A percentile compares a stretch with the other conserved stretches of the same genome.
Evolutionary conservation across 306 rosid genomes (phyloP).

Genomic region (Pyrus pyrifolia): DNA sequence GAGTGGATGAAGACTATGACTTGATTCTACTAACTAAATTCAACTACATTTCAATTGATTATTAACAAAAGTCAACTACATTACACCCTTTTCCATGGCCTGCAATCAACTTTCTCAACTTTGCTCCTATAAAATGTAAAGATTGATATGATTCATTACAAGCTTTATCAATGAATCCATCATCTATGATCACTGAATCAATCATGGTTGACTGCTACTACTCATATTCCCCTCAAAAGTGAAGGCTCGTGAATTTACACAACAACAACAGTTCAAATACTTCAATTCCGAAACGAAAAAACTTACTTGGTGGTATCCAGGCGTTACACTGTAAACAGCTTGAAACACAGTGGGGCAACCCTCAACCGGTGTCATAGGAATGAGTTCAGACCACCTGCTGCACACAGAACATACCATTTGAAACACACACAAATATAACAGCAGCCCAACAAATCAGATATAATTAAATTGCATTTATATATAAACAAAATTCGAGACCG

Average conservation of each 20-base stretch:
- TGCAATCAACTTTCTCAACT: background rate
- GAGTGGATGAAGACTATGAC: background rate
- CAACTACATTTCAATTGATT: background rate
- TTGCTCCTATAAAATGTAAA: background rate
- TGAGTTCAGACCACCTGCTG: constrained; percentile 89
- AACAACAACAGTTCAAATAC: background rate
- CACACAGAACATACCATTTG: background rate
- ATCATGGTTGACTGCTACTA: background rate
- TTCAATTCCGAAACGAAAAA: constrained; percentile 9
- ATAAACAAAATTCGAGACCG: background rate
- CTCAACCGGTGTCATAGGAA: constrained; percentile 87
- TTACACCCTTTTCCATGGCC: background rate
- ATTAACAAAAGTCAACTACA: background rate
- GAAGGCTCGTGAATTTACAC: background rate
- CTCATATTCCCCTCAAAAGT: background rate
- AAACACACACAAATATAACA: background rate
- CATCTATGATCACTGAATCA: background rate
- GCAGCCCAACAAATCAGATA: background rate
- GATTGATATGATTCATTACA: background rate
- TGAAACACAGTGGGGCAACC: constrained; percentile 92
- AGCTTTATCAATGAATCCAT: background rate
- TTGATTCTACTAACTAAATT: background rate
- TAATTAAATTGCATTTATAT: background rate
- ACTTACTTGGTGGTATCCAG: constrained; percentile 90
- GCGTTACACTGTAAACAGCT: constrained; percentile 71